Percentiles rank a stretch among this genome's conserved stretches.
phyloP scores from a whole-genome alignment of 805 yeast genomes.

The Yarrowia keelungensis region DNA sequence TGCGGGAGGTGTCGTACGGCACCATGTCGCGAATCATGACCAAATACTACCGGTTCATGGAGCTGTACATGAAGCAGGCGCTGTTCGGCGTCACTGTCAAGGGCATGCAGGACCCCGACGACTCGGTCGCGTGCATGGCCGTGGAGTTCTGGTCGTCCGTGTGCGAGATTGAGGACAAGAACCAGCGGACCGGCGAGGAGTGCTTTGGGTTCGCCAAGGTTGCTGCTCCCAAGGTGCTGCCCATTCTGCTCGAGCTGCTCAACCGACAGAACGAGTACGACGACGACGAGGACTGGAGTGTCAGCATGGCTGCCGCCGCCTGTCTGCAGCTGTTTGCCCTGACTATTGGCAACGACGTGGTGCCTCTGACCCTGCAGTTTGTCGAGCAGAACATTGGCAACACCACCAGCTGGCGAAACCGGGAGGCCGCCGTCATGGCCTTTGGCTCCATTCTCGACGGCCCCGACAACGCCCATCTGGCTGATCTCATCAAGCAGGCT shows the following conservation, averaged over 20 bases:
- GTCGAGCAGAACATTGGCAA: slow-evolving; percentile 75
- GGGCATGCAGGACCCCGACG: slow-evolving; percentile 88
- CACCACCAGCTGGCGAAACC: slow-evolving; percentile 71
- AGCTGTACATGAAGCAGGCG: slow-evolving; percentile 96
- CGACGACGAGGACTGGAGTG: slow-evolving; percentile 93
- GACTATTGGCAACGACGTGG: slow-evolving; percentile 83
- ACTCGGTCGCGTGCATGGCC: slow-evolving; percentile 95
- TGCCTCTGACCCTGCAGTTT: slow-evolving; percentile 82
- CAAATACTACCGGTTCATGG: slow-evolving; percentile 86
- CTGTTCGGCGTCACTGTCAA: slow-evolving; percentile 81
- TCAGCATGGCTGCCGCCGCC: slow-evolving; percentile 98
- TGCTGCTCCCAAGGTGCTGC: slow-evolving; percentile 85
- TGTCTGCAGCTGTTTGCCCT: slow-evolving; percentile 94
- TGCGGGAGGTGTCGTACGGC: slow-evolving; percentile 95
- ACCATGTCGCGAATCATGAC: slow-evolving; percentile 92
- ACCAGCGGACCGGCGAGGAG: slow-evolving; percentile 44
- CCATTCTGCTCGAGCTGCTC: slow-evolving; percentile 78
- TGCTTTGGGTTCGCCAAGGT: slow-evolving; percentile 83
- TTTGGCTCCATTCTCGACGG: slow-evolving; percentile 97
- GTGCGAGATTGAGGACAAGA: slow-evolving; percentile 89
- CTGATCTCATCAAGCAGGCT: slow-evolving; percentile 77
- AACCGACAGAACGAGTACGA: slow-evolving; percentile 92
- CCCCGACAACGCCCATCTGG: slow-evolving; percentile 76
- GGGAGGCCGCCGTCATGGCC: slow-evolving; percentile 99
- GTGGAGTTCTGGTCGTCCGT: slow-evolving; percentile 99